Evolutionary conservation across 208 protist species (phyloP).

Genomic region (Borovskyia barvae): DNA sequence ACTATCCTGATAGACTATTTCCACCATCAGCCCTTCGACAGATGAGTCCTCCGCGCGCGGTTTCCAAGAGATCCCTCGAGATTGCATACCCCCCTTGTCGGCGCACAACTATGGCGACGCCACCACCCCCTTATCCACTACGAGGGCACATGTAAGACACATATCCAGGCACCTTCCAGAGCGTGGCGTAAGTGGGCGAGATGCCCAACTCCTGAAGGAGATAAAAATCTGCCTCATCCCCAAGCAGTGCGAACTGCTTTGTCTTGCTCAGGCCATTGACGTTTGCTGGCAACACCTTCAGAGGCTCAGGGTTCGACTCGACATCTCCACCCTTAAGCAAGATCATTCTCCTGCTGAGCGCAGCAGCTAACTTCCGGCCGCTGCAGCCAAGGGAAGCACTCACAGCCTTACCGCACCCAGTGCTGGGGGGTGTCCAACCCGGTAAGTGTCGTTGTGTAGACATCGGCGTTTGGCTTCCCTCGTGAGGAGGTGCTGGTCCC

Average conservation of each 20-base stretch:
- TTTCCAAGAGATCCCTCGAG: background rate
- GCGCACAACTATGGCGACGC: background rate
- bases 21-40: background rate
- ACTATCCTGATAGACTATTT: background rate
- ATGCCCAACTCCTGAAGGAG: background rate
- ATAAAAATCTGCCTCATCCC: background rate
- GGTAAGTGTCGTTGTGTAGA: background rate
- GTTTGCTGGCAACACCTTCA: background rate
- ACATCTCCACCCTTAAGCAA: background rate
- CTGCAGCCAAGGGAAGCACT: background rate
- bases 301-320: background rate
- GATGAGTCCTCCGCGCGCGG: background rate
- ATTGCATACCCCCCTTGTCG: background rate
- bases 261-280: background rate
- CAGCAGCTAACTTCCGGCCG: background rate
- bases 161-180: background rate
- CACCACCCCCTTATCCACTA: background rate
- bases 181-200: background rate
- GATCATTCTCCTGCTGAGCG: background rate
- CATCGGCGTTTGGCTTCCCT: background rate
- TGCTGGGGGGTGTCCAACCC: background rate
- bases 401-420: background rate
- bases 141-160: background rate
- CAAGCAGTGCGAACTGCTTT: background rate
- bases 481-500: background rate